Evolutionary conservation across 345 rosid genomes (phyloP).

Genomic region (Murraya paniculata): DNA sequence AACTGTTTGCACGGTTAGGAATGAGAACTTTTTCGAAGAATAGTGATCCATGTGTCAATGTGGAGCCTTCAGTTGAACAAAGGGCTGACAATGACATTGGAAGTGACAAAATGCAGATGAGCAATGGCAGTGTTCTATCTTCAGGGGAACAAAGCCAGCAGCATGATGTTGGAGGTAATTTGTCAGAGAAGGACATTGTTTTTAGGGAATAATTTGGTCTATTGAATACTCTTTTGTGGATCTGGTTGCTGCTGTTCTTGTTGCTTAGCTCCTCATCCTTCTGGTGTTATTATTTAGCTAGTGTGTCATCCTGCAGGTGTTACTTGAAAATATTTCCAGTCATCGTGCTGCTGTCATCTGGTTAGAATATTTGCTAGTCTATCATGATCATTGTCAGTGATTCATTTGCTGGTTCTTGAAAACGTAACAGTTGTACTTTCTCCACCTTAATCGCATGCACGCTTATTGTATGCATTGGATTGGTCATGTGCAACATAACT

Average conservation of each 20-base stretch:
- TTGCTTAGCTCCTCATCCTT: neutral
- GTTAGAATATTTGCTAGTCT: neutral
- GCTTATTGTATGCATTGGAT: neutral
- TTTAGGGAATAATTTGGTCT: neutral
- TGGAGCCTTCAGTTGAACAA: slow-evolving; percentile 43
- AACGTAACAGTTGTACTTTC: neutral
- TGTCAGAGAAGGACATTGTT: slow-evolving; percentile 6
- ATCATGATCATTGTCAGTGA: neutral
- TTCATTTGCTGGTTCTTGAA: neutral
- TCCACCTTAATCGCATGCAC: neutral
- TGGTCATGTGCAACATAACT: neutral
- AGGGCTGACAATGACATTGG: slow-evolving; percentile 51
- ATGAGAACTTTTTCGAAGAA: slow-evolving; percentile 44
- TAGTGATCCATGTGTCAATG: slow-evolving; percentile 34
- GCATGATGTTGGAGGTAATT: slow-evolving; percentile 49
- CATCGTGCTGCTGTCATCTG: neutral
- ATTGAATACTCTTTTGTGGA: neutral
- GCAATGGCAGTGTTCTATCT: slow-evolving; percentile 42
- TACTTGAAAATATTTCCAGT: neutral
- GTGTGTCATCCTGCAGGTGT: neutral
- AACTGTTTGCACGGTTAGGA: slow-evolving; percentile 67
- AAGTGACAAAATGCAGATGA: slow-evolving; percentile 61
- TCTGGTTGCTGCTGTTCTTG: neutral
- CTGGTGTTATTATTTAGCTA: neutral
- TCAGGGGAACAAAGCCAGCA: slow-evolving; percentile 45